A percentile compares a stretch with the other conserved stretches of the same genome.
Evolutionary conservation across 2,329 filamentous ascomycete species (phyloP).

Genomic region (Ascochyta koolunga): DNA sequence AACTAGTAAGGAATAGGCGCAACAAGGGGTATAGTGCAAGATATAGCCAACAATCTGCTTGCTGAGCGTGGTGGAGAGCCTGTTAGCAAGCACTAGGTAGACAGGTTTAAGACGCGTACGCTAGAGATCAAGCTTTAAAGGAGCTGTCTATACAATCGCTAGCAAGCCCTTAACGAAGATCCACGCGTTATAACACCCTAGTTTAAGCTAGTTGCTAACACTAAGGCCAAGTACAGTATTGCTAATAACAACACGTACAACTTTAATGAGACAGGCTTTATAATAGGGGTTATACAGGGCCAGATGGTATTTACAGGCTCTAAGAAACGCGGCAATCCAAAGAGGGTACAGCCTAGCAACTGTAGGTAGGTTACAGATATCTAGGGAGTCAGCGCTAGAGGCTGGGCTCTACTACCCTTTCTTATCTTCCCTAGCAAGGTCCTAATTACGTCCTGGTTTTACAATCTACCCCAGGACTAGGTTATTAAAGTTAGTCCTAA

Average conservation of each 20-base stretch:
- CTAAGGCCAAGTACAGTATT: no score
- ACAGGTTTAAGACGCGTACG: neutral
- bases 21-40: neutral
- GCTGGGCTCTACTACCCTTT: neutral
- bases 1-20: neutral
- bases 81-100: neutral
- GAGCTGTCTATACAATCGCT: neutral
- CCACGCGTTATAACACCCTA: no score
- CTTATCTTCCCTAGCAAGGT: conserved; percentile 13
- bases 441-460: neutral
- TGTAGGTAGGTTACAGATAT: no score
- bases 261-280: no score
- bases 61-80: neutral
- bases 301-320: no score
- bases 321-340: no score
- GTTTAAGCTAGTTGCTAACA: no score
- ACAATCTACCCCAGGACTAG: conserved; percentile 31
- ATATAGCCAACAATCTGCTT: neutral
- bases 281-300: no score
- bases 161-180: no score
- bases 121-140: conserved; percentile 41
- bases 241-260: no score
- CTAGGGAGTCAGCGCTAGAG: no score
- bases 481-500: conserved; percentile 37
- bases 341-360: no score